Evolutionary conservation across 1,284 basidiomycete species (phyloP), one percentile per base, ranked within the genome.

Genomic region (Fomitopsis betulina): DNA sequence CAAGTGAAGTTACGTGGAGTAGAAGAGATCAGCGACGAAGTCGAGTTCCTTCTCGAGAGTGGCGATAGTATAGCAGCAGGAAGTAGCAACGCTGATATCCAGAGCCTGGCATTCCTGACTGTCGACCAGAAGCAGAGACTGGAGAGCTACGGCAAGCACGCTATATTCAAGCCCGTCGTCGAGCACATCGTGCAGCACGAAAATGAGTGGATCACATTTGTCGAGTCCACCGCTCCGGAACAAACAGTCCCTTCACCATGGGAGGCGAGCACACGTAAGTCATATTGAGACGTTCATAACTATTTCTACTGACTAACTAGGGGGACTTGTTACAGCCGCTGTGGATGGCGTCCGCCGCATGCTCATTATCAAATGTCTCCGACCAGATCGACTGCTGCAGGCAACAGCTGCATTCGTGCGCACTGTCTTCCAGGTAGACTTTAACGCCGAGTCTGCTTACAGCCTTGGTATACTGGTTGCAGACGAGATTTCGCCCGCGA

Each of bases 31-130:
- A 71, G 79, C 1, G 89, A 94, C 32, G 97, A 98, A 70, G 77
- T 97, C 38, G 93, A 96, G 67, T 94, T 95, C 73, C 76, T 98
- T 27, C 78, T 98, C 35, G 95, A 98, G 69, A 89, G 91, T 62
- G 90, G 91, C 3, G 91, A 93, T 66, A 78, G 83, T 60, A 69
- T 79, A 30, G 73, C 75, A 32, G 70, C 78, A 38, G 70, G 76
- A 2, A 68, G 71, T 54, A 62, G 73, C 1, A 68, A 72, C 23
- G 63, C 74, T 2, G 65, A 73, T 23, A 72, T 74, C 27, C 69
- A 79, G 56, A 70, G 75, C 6, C 75, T 75, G 45, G 73, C 84
- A 13, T 71, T 89, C 59, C 79, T 83, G 42, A 75, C 84, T 2
- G 61, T 82, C 17, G 91, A 94, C 54, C 93, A 95, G 70, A 75